A percentile compares a stretch with the other conserved stretches of the same genome.
Evolutionary conservation across 2,329 filamentous ascomycete species (phyloP).

Genomic region (Westerdykella ornata): DNA sequence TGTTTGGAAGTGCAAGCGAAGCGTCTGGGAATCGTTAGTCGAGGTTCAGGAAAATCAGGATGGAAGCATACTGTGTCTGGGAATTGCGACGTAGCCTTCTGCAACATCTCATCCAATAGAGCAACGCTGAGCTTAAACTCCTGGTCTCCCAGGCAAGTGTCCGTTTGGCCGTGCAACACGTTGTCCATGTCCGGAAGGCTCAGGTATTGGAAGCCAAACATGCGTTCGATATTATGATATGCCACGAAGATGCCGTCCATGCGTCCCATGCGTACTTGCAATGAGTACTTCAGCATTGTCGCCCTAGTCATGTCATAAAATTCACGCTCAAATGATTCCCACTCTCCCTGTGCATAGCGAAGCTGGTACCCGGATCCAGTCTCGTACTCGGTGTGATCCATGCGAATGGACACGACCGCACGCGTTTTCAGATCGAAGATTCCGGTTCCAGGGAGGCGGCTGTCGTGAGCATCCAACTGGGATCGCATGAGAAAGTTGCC

Average conservation of each 20-base stretch:
- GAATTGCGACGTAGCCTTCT: constrained; percentile 67
- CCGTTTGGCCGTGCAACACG: constrained; percentile 72
- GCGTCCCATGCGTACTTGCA: constrained; percentile 92
- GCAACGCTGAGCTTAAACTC: constrained; percentile 80
- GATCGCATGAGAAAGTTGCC: constrained; percentile 91
- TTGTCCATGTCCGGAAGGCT: constrained; percentile 78
- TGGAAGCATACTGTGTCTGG: constrained; percentile 51
- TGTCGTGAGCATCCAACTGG: constrained; percentile 85
- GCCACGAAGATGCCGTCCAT: constrained; percentile 99
- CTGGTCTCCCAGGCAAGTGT: constrained; percentile 63
- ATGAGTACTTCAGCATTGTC: constrained; percentile 91
- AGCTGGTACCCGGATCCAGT: constrained; percentile 84
- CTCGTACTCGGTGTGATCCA: constrained; percentile 68
- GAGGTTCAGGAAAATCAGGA: background rate
- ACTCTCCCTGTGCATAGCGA: constrained; percentile 64
- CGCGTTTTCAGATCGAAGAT: constrained; percentile 97
- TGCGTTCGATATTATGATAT: constrained; percentile 88
- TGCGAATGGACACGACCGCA: constrained; percentile 84
- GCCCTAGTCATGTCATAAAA: constrained; percentile 95
- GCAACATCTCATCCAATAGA: constrained; percentile 70
- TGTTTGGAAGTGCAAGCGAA: constrained; percentile 79
- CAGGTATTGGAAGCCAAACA: constrained; percentile 97
- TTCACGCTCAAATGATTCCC: constrained; percentile 89
- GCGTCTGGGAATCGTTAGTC: constrained; percentile 43
- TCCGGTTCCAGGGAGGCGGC: constrained; percentile 77